Conservation (phyloP, 331 rosid species). For the Saraca asoca region DNA sequence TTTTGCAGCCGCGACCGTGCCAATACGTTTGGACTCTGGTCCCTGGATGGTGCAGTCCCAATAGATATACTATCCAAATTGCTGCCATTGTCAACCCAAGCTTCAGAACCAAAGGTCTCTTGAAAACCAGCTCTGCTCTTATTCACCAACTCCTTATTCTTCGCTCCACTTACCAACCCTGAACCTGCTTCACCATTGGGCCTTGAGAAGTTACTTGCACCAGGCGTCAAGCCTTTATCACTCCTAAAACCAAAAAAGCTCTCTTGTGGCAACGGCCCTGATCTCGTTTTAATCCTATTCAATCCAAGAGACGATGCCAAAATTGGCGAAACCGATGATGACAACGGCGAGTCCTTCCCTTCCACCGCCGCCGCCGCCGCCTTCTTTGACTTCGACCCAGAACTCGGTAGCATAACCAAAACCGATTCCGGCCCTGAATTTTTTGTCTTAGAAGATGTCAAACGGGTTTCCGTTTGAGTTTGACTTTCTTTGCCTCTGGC, state of each 20-base stretch:
- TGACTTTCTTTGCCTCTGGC: constrained; percentile 51
- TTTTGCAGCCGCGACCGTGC: constrained; percentile 64
- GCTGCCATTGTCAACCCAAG: constrained; percentile 58
- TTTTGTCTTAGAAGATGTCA: constrained; percentile 33
- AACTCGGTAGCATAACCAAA: not conserved
- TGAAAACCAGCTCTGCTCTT: constrained; percentile 49
- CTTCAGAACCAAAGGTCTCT: constrained; percentile 45
- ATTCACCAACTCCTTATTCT: constrained; percentile 57
- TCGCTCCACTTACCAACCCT: constrained; percentile 45
- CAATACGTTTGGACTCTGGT: constrained; percentile 63
- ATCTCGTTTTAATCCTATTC: constrained; percentile 93
- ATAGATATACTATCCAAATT: constrained; percentile 56
- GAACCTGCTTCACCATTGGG: constrained; percentile 35
- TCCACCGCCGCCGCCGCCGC: constrained; percentile 26
- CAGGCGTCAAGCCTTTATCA: constrained; percentile 57
- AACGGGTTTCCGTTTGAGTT: constrained; percentile 37
- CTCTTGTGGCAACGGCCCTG: constrained; percentile 99
- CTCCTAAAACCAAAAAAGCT: constrained; percentile 79
- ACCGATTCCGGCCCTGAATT: constrained; percentile 24
- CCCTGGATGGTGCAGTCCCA: constrained; percentile 58
- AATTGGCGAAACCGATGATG: constrained; percentile 78
- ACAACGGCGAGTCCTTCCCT: constrained; percentile 39
- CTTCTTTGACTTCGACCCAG: constrained; percentile 33
- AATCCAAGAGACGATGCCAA: constrained; percentile 86
- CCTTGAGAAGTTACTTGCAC: constrained; percentile 72